Evolutionary conservation across 2,329 filamentous ascomycete species (phyloP).

Genomic region (Coniochaeta sp.): DNA sequence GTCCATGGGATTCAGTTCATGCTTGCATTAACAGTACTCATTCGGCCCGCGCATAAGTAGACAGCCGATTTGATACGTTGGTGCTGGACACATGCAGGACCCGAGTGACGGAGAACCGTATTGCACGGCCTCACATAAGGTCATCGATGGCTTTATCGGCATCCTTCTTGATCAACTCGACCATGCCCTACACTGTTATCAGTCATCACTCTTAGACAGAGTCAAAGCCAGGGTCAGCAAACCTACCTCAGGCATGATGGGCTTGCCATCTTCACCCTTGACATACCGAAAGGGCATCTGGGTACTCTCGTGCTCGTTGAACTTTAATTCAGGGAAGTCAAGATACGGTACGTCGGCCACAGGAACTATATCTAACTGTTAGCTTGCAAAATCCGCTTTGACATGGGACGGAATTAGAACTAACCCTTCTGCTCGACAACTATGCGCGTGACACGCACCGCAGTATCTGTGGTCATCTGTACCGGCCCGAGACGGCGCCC

Average conservation of each 20-base stretch:
- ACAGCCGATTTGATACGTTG: not conserved
- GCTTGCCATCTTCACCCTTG: conserved; percentile 62
- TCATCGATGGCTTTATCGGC: conserved; percentile 88
- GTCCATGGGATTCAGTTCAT: not conserved
- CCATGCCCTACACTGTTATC: conserved; percentile 64
- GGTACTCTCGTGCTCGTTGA: conserved; percentile 88
- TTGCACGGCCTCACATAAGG: conserved; percentile 51
- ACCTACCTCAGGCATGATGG: conserved; percentile 84
- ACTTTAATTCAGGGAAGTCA: conserved; percentile 82
- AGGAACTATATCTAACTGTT: conserved; percentile 47
- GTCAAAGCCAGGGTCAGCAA: not conserved
- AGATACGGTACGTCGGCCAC: conserved; percentile 75
- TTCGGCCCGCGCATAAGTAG: not conserved
- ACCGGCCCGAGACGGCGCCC: conserved; percentile 82
- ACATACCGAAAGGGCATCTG: conserved; percentile 99
- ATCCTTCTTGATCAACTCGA: conserved; percentile 87
- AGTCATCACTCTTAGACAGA: not conserved
- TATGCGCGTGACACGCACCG: conserved; percentile 85
- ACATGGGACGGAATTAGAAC: conserved; percentile 14
- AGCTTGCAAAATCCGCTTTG: not conserved
- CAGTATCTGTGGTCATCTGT: conserved; percentile 98
- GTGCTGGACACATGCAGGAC: not conserved
- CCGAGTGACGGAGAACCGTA: not conserved
- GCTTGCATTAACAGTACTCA: not conserved
- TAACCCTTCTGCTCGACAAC: conserved; percentile 78